A percentile compares a stretch with the other conserved stretches of the same genome.
Evolutionary conservation across 306 rosid species (phyloP).

Genomic region (Quercus variabilis): DNA sequence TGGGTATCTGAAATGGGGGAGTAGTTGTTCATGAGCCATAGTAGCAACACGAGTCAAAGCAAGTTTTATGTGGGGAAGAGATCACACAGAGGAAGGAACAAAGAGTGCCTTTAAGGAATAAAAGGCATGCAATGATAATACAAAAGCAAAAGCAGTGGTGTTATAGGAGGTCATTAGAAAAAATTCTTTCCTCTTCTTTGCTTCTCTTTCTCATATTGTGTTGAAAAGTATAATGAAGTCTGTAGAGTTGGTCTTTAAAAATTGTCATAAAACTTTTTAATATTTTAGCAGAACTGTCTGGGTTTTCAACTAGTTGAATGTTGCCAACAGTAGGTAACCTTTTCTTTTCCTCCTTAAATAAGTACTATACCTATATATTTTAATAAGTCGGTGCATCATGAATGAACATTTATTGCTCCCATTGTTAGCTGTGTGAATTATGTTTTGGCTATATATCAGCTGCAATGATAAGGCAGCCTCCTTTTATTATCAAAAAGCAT

Average conservation of each 20-base stretch:
- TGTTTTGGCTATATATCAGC: background rate
- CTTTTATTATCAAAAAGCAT: background rate
- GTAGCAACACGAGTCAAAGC: background rate
- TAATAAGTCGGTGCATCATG: too few relatives aligned
- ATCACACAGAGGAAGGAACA: background rate
- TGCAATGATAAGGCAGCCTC: background rate
- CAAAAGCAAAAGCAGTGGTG: background rate
- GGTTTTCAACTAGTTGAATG: too few relatives aligned
- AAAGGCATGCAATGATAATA: background rate
- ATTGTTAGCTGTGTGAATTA: background rate
- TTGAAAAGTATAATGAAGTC: background rate
- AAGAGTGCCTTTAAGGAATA: background rate
- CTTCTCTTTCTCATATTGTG: background rate
- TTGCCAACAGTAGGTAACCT: too few relatives aligned
- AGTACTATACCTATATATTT: too few relatives aligned
- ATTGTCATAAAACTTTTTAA: background rate
- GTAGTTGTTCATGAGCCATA: background rate
- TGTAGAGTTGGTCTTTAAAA: background rate
- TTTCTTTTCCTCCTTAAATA: too few relatives aligned
- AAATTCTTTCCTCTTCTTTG: background rate
- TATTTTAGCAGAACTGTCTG: background rate
- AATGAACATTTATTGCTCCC: background rate
- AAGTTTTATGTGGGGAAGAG: background rate
- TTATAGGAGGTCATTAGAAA: background rate
- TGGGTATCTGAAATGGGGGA: background rate